Percentiles rank a stretch among this genome's conserved stretches.
phyloP scores from a whole-genome alignment of 345 rosid genomes.

The Hibiscus trionum region DNA sequence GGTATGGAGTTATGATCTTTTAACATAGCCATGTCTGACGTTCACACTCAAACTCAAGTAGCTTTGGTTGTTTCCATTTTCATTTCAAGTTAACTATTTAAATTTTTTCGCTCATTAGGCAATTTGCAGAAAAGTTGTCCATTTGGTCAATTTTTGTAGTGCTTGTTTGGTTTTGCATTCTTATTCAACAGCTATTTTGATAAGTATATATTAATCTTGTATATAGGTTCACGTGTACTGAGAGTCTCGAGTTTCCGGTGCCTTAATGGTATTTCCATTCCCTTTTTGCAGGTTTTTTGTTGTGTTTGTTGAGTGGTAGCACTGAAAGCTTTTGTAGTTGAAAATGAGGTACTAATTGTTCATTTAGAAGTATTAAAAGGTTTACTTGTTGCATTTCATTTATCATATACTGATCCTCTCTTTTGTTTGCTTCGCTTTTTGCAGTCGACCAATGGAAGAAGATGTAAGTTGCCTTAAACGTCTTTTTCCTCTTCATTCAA shows the following conservation, averaged over 20 bases:
- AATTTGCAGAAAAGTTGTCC: not conserved
- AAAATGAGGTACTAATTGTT: slow-evolving; percentile 18
- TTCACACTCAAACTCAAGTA: no score
- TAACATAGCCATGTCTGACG: not conserved
- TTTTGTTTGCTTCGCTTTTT: slow-evolving; percentile 3
- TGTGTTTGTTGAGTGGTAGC: not conserved
- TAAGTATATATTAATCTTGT: not conserved
- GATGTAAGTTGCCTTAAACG: slow-evolving; percentile 35
- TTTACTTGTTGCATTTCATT: not conserved
- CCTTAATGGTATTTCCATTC: not conserved
- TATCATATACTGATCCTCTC: not conserved
- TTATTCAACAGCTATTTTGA: not conserved
- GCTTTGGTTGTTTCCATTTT: no score
- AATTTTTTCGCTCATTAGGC: not conserved
- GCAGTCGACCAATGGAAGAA: slow-evolving; percentile 72
- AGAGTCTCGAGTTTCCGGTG: not conserved
- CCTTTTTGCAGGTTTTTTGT: not conserved
- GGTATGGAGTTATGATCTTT: not conserved
- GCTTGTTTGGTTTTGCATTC: not conserved
- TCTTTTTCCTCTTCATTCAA: not conserved
- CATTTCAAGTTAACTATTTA: no score
- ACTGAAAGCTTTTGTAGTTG: not conserved
- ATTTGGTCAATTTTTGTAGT: not conserved
- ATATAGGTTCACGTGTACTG: not conserved
- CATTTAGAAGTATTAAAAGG: not conserved